phyloP scores from a whole-genome alignment of 2,329 filamentous ascomycete genomes.

The Neonectria faginata region DNA sequence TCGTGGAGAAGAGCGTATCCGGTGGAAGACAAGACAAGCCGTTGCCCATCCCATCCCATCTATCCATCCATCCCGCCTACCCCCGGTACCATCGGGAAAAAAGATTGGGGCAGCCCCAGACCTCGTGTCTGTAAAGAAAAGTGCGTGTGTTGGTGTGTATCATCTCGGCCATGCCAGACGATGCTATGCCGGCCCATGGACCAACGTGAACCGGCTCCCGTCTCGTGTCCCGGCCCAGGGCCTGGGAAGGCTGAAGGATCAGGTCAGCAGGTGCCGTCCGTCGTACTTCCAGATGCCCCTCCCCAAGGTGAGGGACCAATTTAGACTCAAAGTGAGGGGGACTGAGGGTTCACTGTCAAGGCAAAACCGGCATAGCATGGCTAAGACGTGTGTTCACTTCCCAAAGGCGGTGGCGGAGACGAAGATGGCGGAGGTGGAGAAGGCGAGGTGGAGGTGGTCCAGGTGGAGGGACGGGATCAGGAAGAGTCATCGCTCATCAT shows the following conservation, averaged over 20 bases:
- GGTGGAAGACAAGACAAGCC: constrained; percentile 28
- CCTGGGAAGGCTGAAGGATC: constrained; percentile 14
- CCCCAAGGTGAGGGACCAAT: constrained; percentile 11
- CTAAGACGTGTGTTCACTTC: constrained; percentile 22
- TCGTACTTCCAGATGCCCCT: constrained; percentile 18
- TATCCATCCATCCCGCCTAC: constrained; percentile 12
- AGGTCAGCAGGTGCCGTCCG: constrained; percentile 18
- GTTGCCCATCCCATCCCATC: constrained; percentile 31
- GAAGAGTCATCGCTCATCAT: constrained; percentile 43
- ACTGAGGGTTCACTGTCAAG: constrained; percentile 15
- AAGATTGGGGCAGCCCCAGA: constrained; percentile 15
- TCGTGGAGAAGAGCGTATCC: constrained; percentile 17
- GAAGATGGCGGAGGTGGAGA: constrained; percentile 39
- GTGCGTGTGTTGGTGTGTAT: constrained; percentile 19
- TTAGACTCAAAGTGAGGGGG: constrained; percentile 26
- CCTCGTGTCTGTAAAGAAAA: constrained; percentile 15
- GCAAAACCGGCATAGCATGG: constrained; percentile 29
- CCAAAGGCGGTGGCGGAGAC: constrained; percentile 38
- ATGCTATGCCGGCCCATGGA: constrained; percentile 9
- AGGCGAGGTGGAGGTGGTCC: constrained; percentile 15
- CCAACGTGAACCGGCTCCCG: constrained; percentile 15
- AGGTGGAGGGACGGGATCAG: constrained; percentile 21
- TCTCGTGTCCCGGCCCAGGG: constrained; percentile 13
- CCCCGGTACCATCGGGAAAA: constrained; percentile 27
- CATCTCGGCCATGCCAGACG: constrained; percentile 10